These are phyloP conservation scores for Hypoxylon subgilvum DNA, from an alignment of 495 filamentous ascomycete genomes.

Conservation along the genomic window DNA sequence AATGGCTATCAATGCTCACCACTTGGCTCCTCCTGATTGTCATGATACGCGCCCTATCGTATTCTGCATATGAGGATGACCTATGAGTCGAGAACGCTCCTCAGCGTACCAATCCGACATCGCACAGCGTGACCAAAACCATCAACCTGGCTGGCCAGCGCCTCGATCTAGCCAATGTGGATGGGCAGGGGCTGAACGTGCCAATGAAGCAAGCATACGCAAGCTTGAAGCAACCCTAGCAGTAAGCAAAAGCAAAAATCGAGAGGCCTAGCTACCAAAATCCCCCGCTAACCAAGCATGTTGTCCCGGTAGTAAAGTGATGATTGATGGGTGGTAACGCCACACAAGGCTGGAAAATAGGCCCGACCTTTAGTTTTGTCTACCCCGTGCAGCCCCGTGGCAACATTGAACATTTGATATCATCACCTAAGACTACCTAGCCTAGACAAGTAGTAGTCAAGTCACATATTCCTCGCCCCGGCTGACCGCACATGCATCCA, in stretches of 20 bases:
- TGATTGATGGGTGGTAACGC: slow-evolving; percentile 18
- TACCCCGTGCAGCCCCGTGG: slow-evolving; percentile 1
- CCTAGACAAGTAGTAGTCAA: slow-evolving; percentile 17
- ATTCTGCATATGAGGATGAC: slow-evolving; percentile 17
- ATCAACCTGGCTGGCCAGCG: slow-evolving; percentile 26
- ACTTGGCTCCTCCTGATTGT: slow-evolving; percentile 31
- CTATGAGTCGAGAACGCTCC: slow-evolving; percentile 12
- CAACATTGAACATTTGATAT: too few relatives aligned
- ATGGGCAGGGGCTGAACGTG: slow-evolving; percentile 30
- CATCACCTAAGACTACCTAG: slow-evolving; percentile 15
- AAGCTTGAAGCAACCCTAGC: slow-evolving; percentile 13
- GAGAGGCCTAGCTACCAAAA: slow-evolving; percentile 5
- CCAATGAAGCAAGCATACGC: slow-evolving; percentile 32
- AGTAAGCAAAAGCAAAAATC: slow-evolving; percentile 28
- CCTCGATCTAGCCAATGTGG: slow-evolving; percentile 29
- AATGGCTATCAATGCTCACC: slow-evolving; percentile 30
- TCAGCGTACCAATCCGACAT: slow-evolving; percentile 32
- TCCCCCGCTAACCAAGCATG: slow-evolving; percentile 13
- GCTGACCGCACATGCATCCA: slow-evolving; percentile 14
- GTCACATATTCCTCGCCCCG: slow-evolving; percentile 15
- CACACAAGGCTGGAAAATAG: slow-evolving; percentile 38
- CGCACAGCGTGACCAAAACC: slow-evolving; percentile 23
- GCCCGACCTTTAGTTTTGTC: slow-evolving; percentile 33
- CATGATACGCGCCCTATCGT: slow-evolving; percentile 23
- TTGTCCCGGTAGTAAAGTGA: slow-evolving; percentile 4